phyloP scores from a whole-genome alignment of 2,329 filamentous ascomycete genomes.

The Alternaria sp. region DNA sequence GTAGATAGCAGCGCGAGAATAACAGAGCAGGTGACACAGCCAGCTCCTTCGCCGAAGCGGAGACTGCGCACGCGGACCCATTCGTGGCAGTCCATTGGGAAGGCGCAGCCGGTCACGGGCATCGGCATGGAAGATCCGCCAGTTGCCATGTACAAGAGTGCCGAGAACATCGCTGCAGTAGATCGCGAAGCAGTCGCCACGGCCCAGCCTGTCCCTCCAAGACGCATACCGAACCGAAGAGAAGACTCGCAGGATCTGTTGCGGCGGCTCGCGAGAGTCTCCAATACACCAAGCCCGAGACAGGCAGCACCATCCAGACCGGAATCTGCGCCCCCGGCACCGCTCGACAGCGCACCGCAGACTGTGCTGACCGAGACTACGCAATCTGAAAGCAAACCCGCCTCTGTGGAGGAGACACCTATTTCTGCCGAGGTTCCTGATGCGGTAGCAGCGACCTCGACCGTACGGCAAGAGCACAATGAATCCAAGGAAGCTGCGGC shows the following conservation, averaged over 20 bases:
- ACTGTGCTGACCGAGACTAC: slow-evolving; percentile 8
- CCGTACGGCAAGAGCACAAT: slow-evolving; percentile 9
- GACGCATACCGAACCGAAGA: slow-evolving; percentile 40
- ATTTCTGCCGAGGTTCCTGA: neutral
- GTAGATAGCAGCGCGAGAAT: slow-evolving; percentile 7
- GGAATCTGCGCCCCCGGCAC: slow-evolving; percentile 26
- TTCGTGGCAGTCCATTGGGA: slow-evolving; percentile 40
- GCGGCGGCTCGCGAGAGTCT: slow-evolving; percentile 53
- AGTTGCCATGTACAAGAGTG: slow-evolving; percentile 42
- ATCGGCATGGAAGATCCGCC: slow-evolving; percentile 41
- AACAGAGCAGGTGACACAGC: slow-evolving; percentile 9
- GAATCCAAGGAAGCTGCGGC: slow-evolving; percentile 4
- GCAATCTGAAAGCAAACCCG: neutral
- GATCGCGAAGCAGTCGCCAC: slow-evolving; percentile 36
- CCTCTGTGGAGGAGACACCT: slow-evolving; percentile 1
- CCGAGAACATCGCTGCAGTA: slow-evolving; percentile 41
- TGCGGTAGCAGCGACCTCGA: slow-evolving; percentile 4
- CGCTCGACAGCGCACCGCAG: slow-evolving; percentile 22
- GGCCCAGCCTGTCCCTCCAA: slow-evolving; percentile 29
- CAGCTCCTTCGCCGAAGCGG: slow-evolving; percentile 12
- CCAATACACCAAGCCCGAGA: slow-evolving; percentile 56
- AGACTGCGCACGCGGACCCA: slow-evolving; percentile 32
- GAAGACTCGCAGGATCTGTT: slow-evolving; percentile 56
- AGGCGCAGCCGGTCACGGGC: slow-evolving; percentile 34
- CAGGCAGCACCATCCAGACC: slow-evolving; percentile 29